Evolutionary conservation across 768 basidiomycete species (phyloP), one percentile per base, ranked within the genome.

Genomic region (Collybia sp.): DNA sequence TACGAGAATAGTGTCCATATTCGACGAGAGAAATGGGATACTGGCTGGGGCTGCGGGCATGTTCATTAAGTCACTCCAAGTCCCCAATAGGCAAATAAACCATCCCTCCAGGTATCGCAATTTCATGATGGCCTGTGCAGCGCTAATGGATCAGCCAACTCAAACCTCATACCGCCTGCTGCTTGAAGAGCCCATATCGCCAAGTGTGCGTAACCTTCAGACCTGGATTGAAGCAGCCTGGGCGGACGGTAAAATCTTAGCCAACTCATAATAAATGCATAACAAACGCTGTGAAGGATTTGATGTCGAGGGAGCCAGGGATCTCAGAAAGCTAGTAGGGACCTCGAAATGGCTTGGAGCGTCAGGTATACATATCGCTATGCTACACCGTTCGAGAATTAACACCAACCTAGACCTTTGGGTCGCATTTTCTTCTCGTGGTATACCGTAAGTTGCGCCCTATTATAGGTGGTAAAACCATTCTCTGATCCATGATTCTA

Each of bases 301-400:
- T 54, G 93, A 96, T 58, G 57, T 58, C 16, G 75, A 84, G 48
- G 93, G 93, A 2, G 78, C 78, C 12, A 46, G 64, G 42, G 65
- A 91, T 35, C 66, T 93, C 8, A 72, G 76, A 18, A 70, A 60
- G n/a, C 57, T 79, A 9, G 72, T 64, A 51, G 80, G 73, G 1
- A 85, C 82, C 2, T 69, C 56, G 6, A 88, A 86, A 60, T 88
- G 81, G 82, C 83, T 95, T 39, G 93, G 93, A 13, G 87, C 90
- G 9, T 76, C 77, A 60, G 89, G 89, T 86, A 53, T 45, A 55
- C 50, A 3, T 25, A 25, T 25, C 25, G 25, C 25, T 25, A 25
- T 25, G 25, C 25, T 38, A 12, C 15, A n/a, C 25, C 36, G 47
- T 30, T 20, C n/a, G 37, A 38, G 4, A 20, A 38, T 11, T 20